These are phyloP conservation scores for Trametes cubensis DNA, from an alignment of 768 basidiomycete species.

Conservation along the genomic window DNA sequence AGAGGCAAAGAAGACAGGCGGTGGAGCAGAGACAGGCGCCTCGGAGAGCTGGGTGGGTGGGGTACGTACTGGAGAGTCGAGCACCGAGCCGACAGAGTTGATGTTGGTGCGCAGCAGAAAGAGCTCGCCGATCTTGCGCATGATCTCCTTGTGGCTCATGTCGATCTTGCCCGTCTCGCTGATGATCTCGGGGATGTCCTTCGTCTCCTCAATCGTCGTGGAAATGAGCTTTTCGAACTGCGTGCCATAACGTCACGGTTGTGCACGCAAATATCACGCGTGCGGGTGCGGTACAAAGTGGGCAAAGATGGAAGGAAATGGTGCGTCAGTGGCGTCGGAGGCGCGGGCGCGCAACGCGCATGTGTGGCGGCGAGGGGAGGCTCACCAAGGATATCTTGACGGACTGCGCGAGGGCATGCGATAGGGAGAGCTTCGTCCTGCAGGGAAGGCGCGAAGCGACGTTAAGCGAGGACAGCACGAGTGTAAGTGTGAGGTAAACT, in stretches of 20 bases:
- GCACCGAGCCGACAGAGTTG: conserved; percentile 93
- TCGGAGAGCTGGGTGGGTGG: not conserved
- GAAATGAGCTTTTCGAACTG: conserved; percentile 93
- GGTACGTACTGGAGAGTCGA: conserved; percentile 89
- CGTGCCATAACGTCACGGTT: not conserved
- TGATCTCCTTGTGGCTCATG: conserved; percentile 91
- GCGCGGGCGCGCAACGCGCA: not conserved
- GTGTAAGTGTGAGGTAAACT: conserved; percentile 34
- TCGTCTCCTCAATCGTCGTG: conserved; percentile 92
- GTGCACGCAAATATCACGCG: not conserved
- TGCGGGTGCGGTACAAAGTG: not conserved
- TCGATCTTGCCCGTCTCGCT: conserved; percentile 95
- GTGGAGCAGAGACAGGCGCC: not conserved
- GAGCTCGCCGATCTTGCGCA: conserved; percentile 95
- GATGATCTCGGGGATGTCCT: conserved; percentile 91
- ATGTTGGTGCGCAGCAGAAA: conserved; percentile 94
- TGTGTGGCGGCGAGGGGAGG: conserved; percentile 3
- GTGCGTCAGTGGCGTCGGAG: not conserved
- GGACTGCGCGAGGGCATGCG: conserved; percentile 93
- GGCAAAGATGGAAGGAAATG: not conserved
- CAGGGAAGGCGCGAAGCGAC: conserved; percentile 5
- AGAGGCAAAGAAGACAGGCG: not conserved
- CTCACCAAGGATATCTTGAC: conserved; percentile 92
- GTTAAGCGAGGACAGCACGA: conserved; percentile 3
- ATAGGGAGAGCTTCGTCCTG: conserved; percentile 95